Conservation (phyloP, 2,329 filamentous ascomycete genomes). For the Microcyclospora pomicola region DNA sequence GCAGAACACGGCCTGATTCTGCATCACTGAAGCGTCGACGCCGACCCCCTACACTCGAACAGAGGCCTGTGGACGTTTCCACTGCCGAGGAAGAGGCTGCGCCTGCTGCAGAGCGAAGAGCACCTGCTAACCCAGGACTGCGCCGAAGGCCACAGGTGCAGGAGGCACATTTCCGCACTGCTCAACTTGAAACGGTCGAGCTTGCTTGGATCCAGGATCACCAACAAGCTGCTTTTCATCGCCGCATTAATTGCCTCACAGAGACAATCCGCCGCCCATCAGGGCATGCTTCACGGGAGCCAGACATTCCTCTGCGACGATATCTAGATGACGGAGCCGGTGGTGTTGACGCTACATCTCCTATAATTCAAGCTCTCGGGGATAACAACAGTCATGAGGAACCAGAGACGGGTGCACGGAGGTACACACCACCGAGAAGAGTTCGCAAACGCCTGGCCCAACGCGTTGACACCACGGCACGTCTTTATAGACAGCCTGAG, state of each 20-base stretch:
- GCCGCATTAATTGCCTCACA: conserved; percentile 17
- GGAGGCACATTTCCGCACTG: conserved; percentile 15
- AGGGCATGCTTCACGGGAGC: conserved; percentile 1
- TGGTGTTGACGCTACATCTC: background rate
- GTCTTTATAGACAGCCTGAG: conserved; percentile 33
- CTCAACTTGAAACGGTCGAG: conserved; percentile 32
- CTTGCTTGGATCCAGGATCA: conserved; percentile 22
- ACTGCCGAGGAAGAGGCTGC: background rate
- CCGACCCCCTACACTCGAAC: background rate
- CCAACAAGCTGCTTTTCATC: conserved; percentile 25
- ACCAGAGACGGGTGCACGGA: conserved; percentile 1
- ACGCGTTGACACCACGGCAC: conserved; percentile 32
- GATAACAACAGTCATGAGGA: background rate
- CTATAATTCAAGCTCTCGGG: background rate
- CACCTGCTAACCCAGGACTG: background rate
- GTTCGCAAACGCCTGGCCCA: conserved; percentile 24
- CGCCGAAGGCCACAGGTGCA: conserved; percentile 1
- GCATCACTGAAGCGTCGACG: background rate
- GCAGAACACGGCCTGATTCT: background rate
- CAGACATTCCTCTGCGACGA: conserved; percentile 20
- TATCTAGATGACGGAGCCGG: conserved; percentile 5
- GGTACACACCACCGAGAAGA: conserved; percentile 10
- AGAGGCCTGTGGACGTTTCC: background rate
- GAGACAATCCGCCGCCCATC: conserved; percentile 10
- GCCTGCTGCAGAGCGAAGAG: too few relatives aligned